These are phyloP conservation scores for Larix kaempferi DNA, from an alignment of 75 land plant species.

Conservation along the genomic window DNA sequence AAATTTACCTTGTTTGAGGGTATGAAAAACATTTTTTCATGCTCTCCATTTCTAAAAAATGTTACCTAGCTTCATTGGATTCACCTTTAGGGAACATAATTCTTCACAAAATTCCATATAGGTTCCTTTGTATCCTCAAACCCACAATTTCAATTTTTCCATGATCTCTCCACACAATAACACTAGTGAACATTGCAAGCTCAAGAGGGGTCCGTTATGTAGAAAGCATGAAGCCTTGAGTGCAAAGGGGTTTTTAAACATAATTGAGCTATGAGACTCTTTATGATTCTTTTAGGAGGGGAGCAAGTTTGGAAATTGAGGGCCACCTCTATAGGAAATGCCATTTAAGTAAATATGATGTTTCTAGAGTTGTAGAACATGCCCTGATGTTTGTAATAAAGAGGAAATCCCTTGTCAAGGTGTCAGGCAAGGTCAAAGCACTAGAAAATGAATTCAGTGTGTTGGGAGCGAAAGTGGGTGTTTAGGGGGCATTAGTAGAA, in stretches of 20 bases:
- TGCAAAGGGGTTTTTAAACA: background rate
- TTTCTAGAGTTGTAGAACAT: background rate
- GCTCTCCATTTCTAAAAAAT: too few relatives aligned
- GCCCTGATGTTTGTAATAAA: background rate
- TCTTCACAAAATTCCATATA: background rate
- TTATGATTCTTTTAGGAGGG: background rate
- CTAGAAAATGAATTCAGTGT: background rate
- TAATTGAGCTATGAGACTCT: background rate
- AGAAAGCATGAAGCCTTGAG: background rate
- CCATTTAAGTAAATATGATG: background rate
- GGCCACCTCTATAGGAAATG: slow-evolving; percentile 5
- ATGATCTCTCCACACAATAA: background rate
- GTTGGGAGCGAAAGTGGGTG: too few relatives aligned
- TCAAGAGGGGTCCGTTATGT: too few relatives aligned
- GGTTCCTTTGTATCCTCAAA: background rate
- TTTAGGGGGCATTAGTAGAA: background rate
- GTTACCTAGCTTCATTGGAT: too few relatives aligned
- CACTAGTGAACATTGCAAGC: too few relatives aligned
- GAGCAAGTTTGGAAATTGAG: background rate
- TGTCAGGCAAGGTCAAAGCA: background rate
- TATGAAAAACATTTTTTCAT: too few relatives aligned
- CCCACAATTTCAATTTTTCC: background rate
- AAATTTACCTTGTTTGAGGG: too few relatives aligned
- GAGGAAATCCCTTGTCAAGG: background rate
- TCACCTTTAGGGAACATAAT: background rate